phyloP scores from a whole-genome alignment of 306 rosid genomes.

The Coriaria nepalensis region DNA sequence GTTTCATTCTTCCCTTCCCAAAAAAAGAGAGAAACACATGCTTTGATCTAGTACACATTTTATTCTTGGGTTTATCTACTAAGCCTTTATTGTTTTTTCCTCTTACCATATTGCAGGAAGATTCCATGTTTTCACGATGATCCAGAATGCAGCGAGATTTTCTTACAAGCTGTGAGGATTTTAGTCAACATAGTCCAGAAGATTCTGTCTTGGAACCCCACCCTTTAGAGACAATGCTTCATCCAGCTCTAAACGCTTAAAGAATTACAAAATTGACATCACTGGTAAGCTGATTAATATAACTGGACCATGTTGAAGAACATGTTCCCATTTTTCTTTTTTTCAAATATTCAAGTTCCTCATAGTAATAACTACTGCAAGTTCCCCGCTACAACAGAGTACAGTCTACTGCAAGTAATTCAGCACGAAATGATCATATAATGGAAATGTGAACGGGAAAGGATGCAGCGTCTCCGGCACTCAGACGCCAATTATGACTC shows the following conservation, averaged over 20 bases:
- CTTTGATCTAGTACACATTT: not conserved
- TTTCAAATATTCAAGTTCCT: constrained; percentile 6
- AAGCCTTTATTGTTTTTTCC: constrained; percentile 14
- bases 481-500: no score
- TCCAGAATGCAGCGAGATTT: constrained; percentile 26
- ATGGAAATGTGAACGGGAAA: no score
- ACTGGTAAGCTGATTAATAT: constrained; percentile 28
- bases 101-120: no score
- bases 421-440: no score
- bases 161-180: constrained; percentile 26
- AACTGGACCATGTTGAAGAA: no score
- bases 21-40: not conserved
- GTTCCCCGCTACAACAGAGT: no score
- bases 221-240: constrained; percentile 28
- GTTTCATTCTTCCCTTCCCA: constrained; percentile 18
- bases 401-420: no score
- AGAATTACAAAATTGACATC: constrained; percentile 13
- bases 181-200: constrained; percentile 55
- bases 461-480: no score
- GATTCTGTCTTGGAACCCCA: constrained; percentile 61
- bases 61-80: constrained; percentile 32
- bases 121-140: constrained; percentile 23
- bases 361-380: constrained; percentile 5
- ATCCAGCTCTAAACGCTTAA: constrained; percentile 19
- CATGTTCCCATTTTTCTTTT: not conserved